Evolutionary conservation across 352 stramenopile genomes (phyloP).

Genomic region (Phytopythium helicoides): DNA sequence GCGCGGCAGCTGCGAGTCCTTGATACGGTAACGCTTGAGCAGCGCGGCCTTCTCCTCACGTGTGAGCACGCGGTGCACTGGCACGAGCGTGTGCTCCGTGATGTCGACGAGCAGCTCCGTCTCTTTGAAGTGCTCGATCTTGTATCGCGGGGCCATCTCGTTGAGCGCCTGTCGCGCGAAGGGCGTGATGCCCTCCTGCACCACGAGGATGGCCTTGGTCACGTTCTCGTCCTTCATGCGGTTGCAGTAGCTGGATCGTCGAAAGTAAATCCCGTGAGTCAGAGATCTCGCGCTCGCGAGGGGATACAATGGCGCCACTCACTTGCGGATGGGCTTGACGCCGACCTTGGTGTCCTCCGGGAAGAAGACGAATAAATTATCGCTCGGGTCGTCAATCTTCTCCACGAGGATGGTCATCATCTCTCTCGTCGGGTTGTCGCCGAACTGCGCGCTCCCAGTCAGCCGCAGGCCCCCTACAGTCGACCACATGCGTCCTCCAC

Average conservation of each 20-base stretch:
- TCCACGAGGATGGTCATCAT: constrained; percentile 96
- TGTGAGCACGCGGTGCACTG: constrained; percentile 97
- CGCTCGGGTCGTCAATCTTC: constrained; percentile 90
- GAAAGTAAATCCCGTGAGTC: neutral
- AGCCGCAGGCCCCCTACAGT: neutral
- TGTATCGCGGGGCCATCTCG: constrained; percentile 92
- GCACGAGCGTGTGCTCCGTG: constrained; percentile 99
- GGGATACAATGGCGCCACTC: too few species aligned
- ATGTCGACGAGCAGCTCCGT: constrained; percentile 99
- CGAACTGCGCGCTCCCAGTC: constrained; percentile 46
- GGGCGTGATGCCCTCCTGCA: constrained; percentile 95
- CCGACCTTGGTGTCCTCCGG: constrained; percentile 98
- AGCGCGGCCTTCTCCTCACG: constrained; percentile 97
- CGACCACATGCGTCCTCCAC: neutral
- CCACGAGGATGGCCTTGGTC: constrained; percentile 97
- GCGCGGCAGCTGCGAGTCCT: constrained; percentile 98
- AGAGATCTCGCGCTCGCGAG: neutral
- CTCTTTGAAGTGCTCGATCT: constrained; percentile 98
- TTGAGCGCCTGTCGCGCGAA: constrained; percentile 97
- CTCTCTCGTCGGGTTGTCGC: constrained; percentile 93
- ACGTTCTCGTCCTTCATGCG: constrained; percentile 98
- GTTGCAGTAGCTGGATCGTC: constrained; percentile 79
- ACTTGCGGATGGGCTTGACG: constrained; percentile 95
- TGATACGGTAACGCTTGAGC: constrained; percentile 98
- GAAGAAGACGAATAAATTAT: constrained; percentile 99